phyloP scores from a whole-genome alignment of 2,329 filamentous ascomycete genomes.

The Pseudogymnoascus sp. region DNA sequence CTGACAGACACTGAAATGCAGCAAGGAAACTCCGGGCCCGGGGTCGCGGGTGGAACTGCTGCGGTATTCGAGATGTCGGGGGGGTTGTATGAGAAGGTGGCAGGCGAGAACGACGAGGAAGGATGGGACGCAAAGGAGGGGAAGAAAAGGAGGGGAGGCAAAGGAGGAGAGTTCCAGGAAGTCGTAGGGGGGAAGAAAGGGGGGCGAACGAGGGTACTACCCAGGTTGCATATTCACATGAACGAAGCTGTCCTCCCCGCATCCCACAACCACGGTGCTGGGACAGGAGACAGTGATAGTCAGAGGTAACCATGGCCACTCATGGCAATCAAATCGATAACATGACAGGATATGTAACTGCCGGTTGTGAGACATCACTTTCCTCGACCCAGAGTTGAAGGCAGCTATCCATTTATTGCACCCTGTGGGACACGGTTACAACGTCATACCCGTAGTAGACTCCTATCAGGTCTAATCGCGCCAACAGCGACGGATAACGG shows the following conservation, averaged over 20 bases:
- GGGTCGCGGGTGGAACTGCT: constrained; percentile 25
- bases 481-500: background rate
- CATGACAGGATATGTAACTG: background rate
- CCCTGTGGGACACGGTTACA: background rate
- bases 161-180: background rate
- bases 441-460: background rate
- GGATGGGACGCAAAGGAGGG: background rate
- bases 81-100: constrained; percentile 32
- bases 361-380: background rate
- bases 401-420: background rate
- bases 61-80: constrained; percentile 38
- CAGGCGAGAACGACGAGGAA: background rate
- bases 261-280: background rate
- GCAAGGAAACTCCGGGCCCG: background rate
- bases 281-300: background rate
- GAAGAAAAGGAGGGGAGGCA: background rate
- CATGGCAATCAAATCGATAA: background rate
- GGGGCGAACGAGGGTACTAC: background rate
- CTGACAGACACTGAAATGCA: background rate
- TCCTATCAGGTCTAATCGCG: background rate
- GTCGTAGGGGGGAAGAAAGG: background rate
- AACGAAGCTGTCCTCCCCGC: background rate
- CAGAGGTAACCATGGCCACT: background rate
- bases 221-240: background rate
- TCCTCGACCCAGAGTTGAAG: background rate